A percentile compares a stretch with the other conserved stretches of the same genome.
phyloP scores from a whole-genome alignment of 495 filamentous ascomycete genomes.

The Viridothelium virens region DNA sequence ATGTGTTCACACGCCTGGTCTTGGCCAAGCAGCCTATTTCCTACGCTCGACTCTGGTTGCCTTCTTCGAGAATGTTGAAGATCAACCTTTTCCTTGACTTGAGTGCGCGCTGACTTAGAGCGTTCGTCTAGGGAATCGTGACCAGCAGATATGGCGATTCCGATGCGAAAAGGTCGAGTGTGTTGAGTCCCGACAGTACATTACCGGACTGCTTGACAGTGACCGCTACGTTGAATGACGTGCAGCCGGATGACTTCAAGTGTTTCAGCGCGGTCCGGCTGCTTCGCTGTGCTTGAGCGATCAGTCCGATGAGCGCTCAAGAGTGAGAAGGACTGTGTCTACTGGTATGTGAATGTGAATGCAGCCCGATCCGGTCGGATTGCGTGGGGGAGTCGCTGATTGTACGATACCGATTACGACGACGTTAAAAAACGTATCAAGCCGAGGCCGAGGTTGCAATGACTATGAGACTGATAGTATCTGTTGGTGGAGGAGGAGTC shows the following conservation, averaged over 20 bases:
- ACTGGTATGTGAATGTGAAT: background rate
- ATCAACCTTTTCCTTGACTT: background rate
- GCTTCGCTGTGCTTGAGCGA: background rate
- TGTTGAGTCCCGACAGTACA: slow-evolving; percentile 14
- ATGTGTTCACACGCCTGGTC: slow-evolving; percentile 18
- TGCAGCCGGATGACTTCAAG: background rate
- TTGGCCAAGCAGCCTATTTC: slow-evolving; percentile 3
- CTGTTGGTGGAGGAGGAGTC: background rate
- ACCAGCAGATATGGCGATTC: slow-evolving; percentile 7
- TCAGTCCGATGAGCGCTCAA: background rate
- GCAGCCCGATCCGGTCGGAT: background rate
- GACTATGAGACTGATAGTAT: background rate
- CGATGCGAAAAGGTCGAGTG: slow-evolving; percentile 15
- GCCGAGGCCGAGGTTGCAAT: background rate
- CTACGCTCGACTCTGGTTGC: background rate
- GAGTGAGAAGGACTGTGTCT: background rate
- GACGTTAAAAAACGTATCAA: background rate
- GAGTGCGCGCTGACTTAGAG: background rate
- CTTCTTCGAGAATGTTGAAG: background rate
- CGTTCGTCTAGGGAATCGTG: background rate
- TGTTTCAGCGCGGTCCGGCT: background rate
- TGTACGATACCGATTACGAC: background rate
- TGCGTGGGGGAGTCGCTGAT: background rate
- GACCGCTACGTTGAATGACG: slow-evolving; percentile 23
- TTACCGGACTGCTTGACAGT: slow-evolving; percentile 21